These are phyloP conservation scores for Rhodotorula toruloides DNA, from an alignment of 768 basidiomycete species.

Conservation along the genomic window DNA sequence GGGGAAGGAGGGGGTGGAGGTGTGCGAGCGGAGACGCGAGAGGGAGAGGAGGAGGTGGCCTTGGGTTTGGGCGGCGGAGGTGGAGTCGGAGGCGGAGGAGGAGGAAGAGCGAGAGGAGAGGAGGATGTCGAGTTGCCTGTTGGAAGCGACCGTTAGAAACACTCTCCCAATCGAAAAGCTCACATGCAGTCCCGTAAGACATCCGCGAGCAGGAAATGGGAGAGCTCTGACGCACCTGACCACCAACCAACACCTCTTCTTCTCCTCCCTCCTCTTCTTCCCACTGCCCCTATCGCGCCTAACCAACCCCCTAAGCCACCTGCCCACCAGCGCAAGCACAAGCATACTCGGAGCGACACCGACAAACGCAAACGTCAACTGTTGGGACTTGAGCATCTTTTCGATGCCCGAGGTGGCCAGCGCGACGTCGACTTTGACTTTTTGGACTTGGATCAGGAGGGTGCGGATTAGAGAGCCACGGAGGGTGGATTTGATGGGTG, in stretches of 20 bases:
- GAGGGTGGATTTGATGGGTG: slow-evolving; percentile 74
- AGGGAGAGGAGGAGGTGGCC: slow-evolving; percentile 70
- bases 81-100: not conserved
- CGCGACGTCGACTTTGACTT: slow-evolving; percentile 92
- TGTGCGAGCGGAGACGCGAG: slow-evolving; percentile 62
- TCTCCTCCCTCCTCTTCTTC: slow-evolving; percentile 59
- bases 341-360: slow-evolving; percentile 85
- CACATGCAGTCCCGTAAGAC: not conserved
- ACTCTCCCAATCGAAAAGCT: too few relatives aligned
- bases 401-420: slow-evolving; percentile 86
- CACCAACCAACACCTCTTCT: slow-evolving; percentile 59
- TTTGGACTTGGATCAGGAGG: slow-evolving; percentile 87
- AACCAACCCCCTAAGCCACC: slow-evolving; percentile 56
- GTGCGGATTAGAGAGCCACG: slow-evolving; percentile 75
- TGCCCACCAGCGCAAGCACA: slow-evolving; percentile 64
- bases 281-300: slow-evolving; percentile 53
- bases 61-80: slow-evolving; percentile 54
- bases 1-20: slow-evolving; percentile 57
- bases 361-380: slow-evolving; percentile 72
- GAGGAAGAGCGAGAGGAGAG: slow-evolving; percentile 54
- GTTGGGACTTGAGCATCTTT: slow-evolving; percentile 71
- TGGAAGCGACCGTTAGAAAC: not conserved
- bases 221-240: slow-evolving; percentile 54
- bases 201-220: not conserved
- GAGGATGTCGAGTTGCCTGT: slow-evolving; percentile 60